phyloP scores from a whole-genome alignment of 345 rosid genomes.

The Salix udensis region DNA sequence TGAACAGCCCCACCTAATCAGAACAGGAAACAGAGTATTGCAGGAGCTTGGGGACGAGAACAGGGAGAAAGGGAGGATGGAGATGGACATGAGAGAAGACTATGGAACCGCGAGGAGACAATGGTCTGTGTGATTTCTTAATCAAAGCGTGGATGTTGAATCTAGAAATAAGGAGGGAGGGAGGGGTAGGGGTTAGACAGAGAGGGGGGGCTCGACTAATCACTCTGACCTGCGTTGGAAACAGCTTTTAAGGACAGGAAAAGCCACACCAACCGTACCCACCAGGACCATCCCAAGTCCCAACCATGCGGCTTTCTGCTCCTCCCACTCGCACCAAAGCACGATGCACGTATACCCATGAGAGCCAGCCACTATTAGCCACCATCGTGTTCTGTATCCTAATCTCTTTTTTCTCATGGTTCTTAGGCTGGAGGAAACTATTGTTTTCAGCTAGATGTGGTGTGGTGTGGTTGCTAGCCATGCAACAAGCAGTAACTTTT shows the following conservation, averaged over 20 bases:
- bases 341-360: constrained; percentile 15
- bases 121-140: constrained; percentile 22
- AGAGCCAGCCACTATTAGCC: constrained; percentile 25
- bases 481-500: no score
- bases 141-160: constrained; percentile 22
- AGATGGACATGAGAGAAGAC: constrained; percentile 11
- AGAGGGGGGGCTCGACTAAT: constrained; percentile 11
- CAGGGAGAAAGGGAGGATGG: constrained; percentile 3
- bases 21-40: constrained; percentile 18
- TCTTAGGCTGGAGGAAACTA: background rate
- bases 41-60: constrained; percentile 14
- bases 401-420: background rate
- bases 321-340: background rate
- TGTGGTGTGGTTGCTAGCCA: background rate
- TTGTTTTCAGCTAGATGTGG: background rate
- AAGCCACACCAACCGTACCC: constrained; percentile 33
- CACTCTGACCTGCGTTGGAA: constrained; percentile 28
- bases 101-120: constrained; percentile 27
- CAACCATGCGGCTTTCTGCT: constrained; percentile 17
- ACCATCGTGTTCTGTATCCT: constrained; percentile 34
- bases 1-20: constrained; percentile 80
- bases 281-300: constrained; percentile 18
- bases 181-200: constrained; percentile 2
- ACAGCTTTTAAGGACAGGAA: constrained; percentile 14
- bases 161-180: constrained; percentile 20